phyloP scores from a whole-genome alignment of 768 basidiomycete genomes.

The Saitozyma sp. region DNA sequence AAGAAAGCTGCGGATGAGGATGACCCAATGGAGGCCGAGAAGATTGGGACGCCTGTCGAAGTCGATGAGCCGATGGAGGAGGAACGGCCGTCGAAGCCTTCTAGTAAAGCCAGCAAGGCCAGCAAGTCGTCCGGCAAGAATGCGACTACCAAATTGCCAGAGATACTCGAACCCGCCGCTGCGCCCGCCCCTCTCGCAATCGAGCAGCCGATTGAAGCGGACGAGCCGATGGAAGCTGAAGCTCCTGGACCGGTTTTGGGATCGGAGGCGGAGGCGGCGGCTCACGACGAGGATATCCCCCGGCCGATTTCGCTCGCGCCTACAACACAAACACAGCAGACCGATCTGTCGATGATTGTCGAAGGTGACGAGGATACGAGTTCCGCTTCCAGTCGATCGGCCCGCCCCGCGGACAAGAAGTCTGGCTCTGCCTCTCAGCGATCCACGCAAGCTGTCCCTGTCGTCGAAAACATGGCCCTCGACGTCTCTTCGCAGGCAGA shows the following conservation, averaged over 20 bases:
- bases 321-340: not conserved
- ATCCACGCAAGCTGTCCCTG: too few relatives aligned
- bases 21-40: not conserved
- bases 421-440: too few relatives aligned
- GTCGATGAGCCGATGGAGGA: not conserved
- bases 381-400: conserved; percentile 1
- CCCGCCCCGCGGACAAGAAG: not conserved
- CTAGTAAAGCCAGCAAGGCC: too few relatives aligned
- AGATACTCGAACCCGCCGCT: too few relatives aligned
- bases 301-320: not conserved
- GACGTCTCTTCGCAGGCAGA: not conserved
- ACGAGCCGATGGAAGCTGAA: not conserved
- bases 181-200: too few relatives aligned
- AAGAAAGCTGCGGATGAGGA: conserved; percentile 3
- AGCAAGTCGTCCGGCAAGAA: too few relatives aligned
- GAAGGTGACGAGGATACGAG: conserved; percentile 15
- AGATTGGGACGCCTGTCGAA: not conserved
- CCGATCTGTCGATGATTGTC: conserved; percentile 25
- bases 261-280: not conserved
- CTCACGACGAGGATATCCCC: not conserved
- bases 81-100: too few relatives aligned
- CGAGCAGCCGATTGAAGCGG: not conserved
- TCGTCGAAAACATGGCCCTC: not conserved
- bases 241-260: not conserved
- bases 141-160: too few relatives aligned